Conservation (phyloP, 805 yeast species). For the Nakazawaea ishiwadae region DNA sequence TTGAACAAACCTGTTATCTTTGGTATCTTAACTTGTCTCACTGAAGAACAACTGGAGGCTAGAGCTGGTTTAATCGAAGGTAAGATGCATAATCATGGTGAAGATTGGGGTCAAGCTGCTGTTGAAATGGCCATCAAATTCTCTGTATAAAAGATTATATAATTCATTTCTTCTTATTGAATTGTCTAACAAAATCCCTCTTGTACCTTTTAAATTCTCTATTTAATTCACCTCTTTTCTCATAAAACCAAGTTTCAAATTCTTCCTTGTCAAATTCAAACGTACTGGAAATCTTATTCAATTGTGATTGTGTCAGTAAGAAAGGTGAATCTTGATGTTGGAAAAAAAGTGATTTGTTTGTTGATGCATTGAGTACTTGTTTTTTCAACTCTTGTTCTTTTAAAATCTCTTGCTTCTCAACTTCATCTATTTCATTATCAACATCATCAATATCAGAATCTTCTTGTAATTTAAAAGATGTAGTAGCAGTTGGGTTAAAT, state of each 20-base stretch:
- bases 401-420: slow-evolving; percentile 29
- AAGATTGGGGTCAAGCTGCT: slow-evolving; percentile 98
- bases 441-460: slow-evolving; percentile 12
- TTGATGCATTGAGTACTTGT: slow-evolving; percentile 1
- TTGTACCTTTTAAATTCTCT: slow-evolving; percentile 69
- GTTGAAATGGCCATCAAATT: slow-evolving; percentile 81
- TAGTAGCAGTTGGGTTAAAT: slow-evolving; percentile 24
- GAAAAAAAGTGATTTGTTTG: slow-evolving; percentile 60
- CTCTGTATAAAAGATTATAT: slow-evolving; percentile 1
- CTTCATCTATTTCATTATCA: slow-evolving; percentile 14
- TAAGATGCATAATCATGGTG: slow-evolving; percentile 92
- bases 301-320: slow-evolving; percentile 77
- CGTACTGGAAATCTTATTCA: slow-evolving; percentile 47
- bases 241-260: slow-evolving; percentile 81
- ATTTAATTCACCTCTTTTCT: slow-evolving; percentile 74
- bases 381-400: slow-evolving; percentile 1
- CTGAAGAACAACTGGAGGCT: slow-evolving; percentile 89
- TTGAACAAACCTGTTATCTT: slow-evolving; percentile 79
- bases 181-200: slow-evolving; percentile 64
- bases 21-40: slow-evolving; percentile 89
- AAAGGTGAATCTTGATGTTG: slow-evolving; percentile 83
- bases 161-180: slow-evolving; percentile 37
- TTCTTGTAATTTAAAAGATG: slow-evolving; percentile 21
- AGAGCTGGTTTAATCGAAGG: slow-evolving; percentile 81
- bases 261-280: slow-evolving; percentile 22